Percentiles rank a stretch among this genome's conserved stretches.
Evolutionary conservation across 345 rosid species (phyloP).

Genomic region (Syzygium grande): DNA sequence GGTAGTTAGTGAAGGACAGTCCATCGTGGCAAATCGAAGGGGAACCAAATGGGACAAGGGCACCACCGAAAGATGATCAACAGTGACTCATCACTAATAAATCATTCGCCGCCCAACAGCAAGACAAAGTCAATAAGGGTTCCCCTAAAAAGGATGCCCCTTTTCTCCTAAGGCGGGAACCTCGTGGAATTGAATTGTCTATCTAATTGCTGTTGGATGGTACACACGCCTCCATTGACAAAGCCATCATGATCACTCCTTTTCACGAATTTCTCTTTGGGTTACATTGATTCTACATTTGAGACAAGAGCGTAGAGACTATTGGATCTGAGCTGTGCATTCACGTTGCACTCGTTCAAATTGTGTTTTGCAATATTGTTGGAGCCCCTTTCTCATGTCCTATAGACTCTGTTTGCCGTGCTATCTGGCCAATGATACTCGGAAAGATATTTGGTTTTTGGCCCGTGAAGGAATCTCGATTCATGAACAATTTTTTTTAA

Average conservation of each 20-base stretch:
- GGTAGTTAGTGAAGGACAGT: not conserved
- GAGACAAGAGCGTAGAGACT: not conserved
- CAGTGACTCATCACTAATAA: accelerated
- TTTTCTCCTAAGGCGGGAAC: not conserved
- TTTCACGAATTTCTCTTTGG: not conserved
- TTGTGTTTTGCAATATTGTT: not conserved
- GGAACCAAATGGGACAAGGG: not conserved
- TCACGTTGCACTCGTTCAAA: not conserved
- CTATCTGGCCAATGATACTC: not conserved
- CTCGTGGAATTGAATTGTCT: not conserved
- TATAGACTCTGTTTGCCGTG: not conserved
- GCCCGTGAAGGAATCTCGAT: not conserved
- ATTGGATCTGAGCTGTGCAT: not conserved
- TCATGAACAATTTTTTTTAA: accelerated
- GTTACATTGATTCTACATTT: not conserved
- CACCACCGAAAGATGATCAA: not conserved
- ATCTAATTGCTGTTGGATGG: not conserved
- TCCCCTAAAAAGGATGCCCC: not conserved
- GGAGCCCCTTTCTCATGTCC: not conserved
- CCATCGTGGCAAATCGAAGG: not conserved
- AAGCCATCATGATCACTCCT: not conserved
- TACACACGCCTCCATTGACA: not conserved
- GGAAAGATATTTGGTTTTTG: not conserved
- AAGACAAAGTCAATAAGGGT: not conserved
- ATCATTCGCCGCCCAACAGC: not conserved